phyloP scores from a whole-genome alignment of 441 rosid genomes.

The Hura crepitans region DNA sequence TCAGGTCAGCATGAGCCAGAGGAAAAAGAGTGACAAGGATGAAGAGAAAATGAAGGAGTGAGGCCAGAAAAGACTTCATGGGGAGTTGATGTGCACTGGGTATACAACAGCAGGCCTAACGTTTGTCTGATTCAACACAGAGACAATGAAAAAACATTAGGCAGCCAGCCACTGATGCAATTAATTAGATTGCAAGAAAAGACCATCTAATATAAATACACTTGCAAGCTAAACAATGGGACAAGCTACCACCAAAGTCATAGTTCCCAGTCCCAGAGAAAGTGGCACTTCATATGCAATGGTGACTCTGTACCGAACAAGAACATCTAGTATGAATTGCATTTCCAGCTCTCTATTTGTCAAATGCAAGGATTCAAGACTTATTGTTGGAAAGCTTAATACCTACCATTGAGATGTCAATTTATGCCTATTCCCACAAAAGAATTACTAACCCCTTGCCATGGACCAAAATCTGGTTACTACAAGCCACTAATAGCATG shows the following conservation, averaged over 20 bases:
- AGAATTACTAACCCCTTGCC: neutral
- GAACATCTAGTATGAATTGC: neutral
- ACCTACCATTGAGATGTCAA: neutral
- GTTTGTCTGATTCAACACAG: constrained; percentile 40
- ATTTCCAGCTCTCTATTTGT: neutral
- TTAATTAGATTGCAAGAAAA: too few species aligned
- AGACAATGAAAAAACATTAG: constrained; percentile 25
- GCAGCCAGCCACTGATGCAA: constrained; percentile 13
- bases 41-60: constrained; percentile 24
- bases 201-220: too few species aligned
- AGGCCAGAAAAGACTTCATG: constrained; percentile 34
- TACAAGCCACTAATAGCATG: neutral
- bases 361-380: neutral
- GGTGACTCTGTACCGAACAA: neutral
- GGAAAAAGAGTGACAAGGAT: constrained; percentile 24
- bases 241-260: neutral
- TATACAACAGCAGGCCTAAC: constrained; percentile 19
- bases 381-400: neutral
- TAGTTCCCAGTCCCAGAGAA: neutral
- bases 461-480: neutral
- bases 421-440: neutral
- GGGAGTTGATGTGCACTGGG: constrained; percentile 24
- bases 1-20: constrained; percentile 46
- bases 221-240: constrained; percentile 5
- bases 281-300: neutral